Conservation (phyloP, 495 filamentous ascomycete genomes). For the Aspergillus mulundensis region DNA sequence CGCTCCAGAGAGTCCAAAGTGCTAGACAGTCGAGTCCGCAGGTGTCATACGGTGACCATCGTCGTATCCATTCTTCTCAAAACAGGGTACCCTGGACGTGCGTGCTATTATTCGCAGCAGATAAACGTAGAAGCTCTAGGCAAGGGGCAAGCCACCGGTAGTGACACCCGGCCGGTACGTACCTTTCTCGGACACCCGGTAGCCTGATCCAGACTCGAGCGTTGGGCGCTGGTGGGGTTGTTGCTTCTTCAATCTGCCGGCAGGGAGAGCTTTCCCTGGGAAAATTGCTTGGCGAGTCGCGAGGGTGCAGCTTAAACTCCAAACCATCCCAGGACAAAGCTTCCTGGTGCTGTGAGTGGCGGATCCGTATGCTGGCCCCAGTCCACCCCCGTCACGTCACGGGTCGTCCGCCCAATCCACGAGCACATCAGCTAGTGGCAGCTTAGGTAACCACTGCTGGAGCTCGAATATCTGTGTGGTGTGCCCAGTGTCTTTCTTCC, state of each 20-base stretch:
- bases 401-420: background rate
- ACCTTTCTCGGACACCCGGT: background rate
- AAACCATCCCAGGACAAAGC: background rate
- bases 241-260: background rate
- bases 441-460: background rate
- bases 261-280: background rate
- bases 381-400: background rate
- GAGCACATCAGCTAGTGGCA: background rate
- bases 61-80: background rate
- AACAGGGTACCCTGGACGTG: background rate
- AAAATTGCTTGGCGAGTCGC: background rate
- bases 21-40: background rate
- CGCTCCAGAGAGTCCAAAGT: background rate
- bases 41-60: background rate
- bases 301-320: background rate
- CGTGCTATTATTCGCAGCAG: background rate
- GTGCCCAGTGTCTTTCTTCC: background rate
- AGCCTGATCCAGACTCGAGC: background rate
- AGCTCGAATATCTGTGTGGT: background rate
- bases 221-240: background rate
- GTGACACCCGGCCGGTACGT: background rate
- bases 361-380: background rate
- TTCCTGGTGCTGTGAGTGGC: background rate
- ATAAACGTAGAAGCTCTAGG: background rate
- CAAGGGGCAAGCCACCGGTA: background rate